Evolutionary conservation across 805 yeast genomes (phyloP), one percentile per base, ranked within the genome.

Genomic region (Candida silvicultrix): DNA sequence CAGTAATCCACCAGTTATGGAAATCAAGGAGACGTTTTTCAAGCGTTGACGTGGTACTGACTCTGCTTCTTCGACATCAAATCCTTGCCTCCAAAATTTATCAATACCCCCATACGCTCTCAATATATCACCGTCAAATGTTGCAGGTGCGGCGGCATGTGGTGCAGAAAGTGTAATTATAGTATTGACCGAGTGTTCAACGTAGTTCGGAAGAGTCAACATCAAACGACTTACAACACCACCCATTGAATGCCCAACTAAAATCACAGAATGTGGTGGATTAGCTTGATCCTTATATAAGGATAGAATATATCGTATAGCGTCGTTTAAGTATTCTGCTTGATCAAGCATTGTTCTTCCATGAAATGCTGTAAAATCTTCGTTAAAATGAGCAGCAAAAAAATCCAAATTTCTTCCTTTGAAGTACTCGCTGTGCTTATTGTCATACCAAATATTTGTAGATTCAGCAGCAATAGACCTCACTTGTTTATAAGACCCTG

Each of bases 201-300:
- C 56, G 60, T 88, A 90, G 58, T 89, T 90, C 1, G 89, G 85
- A 44, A 92, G 65, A 0, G 95, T 81, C 7, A 88, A 73, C 79
- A 90, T 79, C 0, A 88, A 82, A 48, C 98, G 73, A 3, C 96
- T 85, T 1, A 94, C 98, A 16, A 92, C 78, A 3, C 99, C 99
- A 38, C 99, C 99, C 99, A 92, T 92, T 0, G 98, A 92, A 67
- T 92, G 99, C 2, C 89, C 97, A 1, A 92, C 53, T 0, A 92
- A 60, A 0, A 92, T 78, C 2, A 92, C 95, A 0, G 96, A 85
- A 23, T 64, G 61, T 0, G 94, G 94, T 8, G 62, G 57, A 2
- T 62, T 59, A 19, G 61, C 63, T 9, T 68, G 41, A 11, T 61
- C 5, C 52, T 62, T 8, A 56, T 92, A 92, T 5, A 92, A 66